Evolutionary conservation across 306 rosid genomes (phyloP), one percentile per base, ranked within the genome.

Genomic region (Acacia crassicarpa): DNA sequence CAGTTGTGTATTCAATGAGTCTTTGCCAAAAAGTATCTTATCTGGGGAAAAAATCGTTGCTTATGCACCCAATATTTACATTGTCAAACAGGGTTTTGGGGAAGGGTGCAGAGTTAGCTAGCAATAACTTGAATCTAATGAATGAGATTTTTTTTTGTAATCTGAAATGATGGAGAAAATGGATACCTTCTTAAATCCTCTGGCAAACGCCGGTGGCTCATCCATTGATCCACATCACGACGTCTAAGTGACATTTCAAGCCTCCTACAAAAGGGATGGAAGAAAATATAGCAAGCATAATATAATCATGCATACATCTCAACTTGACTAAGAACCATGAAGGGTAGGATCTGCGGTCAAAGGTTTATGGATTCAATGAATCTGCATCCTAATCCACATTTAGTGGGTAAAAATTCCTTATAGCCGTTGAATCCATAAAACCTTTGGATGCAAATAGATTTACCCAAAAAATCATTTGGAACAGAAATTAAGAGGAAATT

Each of bases 171-270:
- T 81, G 48, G 70, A 56, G 40, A 49, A 51, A 69, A 58, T 14
- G 63, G 19, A 12, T 82, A 92, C 97, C 84, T 90, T 85, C 86
- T 85, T 70, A 93, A 82, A 15, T 83, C 83, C 20, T 85, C 87
- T 12, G 97, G 94, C 77, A 95, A 89, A 66, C 91, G 94, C 35
- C 97, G 94, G 68, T 91, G 97, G 17, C 89, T 88, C 98, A 93
- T 95, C 98, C 98, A 95, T 82, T 85, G 94, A 86, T 95, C 97
- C 63, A 91, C 93, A 63, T 95, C 98, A 19, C 97, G 95, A 12
- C 90, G 87, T 79, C 97, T 84, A 44, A 89, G 90, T 49, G 91
- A 90, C 97, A 86, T 91, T 86, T 94, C 97, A 74, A 90, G 79
- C 88, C 88, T 91, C 87, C 98, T 94, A 70, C 3, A 61, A 87